Evolutionary conservation across 2,329 filamentous ascomycete species (phyloP).

Genomic region (Colletotrichum tanaceti): DNA sequence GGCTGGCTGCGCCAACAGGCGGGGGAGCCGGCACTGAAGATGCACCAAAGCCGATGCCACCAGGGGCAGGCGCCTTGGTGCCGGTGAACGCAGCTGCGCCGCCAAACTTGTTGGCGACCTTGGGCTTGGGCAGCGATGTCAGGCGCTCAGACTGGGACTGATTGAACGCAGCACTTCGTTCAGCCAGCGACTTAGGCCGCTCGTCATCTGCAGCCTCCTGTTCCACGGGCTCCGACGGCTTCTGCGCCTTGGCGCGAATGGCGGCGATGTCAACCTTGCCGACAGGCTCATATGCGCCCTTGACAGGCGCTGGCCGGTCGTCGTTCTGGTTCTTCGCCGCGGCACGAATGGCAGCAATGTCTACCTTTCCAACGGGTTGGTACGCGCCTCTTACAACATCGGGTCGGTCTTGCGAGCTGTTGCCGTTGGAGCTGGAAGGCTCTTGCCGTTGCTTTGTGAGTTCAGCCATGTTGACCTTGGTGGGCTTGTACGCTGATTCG

Average conservation of each 20-base stretch:
- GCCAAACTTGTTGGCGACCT: constrained; percentile 90
- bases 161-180: constrained; percentile 79
- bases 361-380: constrained; percentile 96
- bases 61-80: constrained; percentile 88
- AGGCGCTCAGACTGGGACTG: constrained; percentile 78
- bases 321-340: constrained; percentile 77
- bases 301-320: constrained; percentile 85
- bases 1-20: constrained; percentile 83
- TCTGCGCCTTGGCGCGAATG: constrained; percentile 86
- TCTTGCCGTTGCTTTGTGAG: constrained; percentile 79
- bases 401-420: constrained; percentile 53
- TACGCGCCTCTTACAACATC: constrained; percentile 88
- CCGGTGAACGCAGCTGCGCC: constrained; percentile 78
- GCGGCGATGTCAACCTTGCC: constrained; percentile 98
- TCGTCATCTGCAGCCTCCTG: constrained; percentile 45
- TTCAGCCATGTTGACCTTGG: constrained; percentile 92
- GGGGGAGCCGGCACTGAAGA: constrained; percentile 67
- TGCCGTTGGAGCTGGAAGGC: constrained; percentile 65
- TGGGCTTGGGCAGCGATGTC: constrained; percentile 91
- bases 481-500: constrained; percentile 90
- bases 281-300: constrained; percentile 92
- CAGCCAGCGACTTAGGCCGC: constrained; percentile 72
- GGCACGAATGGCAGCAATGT: constrained; percentile 89
- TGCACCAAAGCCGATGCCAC: constrained; percentile 71
- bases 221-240: constrained; percentile 55